Base-by-base conservation (phyloP, 2,329 filamentous ascomycete genomes). In the Phaeosphaeriaceae sp. region DNA sequence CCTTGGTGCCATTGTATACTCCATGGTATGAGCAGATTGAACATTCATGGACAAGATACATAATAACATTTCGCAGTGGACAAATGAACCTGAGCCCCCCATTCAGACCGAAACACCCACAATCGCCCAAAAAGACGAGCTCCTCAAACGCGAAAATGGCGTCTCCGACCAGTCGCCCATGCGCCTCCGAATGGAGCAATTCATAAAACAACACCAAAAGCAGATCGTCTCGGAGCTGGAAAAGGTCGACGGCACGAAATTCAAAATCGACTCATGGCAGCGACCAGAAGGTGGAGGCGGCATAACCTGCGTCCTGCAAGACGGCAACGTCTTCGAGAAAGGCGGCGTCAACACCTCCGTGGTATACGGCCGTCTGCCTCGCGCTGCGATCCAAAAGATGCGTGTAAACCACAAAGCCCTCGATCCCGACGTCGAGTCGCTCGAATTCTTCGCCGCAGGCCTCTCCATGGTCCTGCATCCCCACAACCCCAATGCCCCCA, bases 311-410 rank as follows among this genome's bases (percentile, higher is more conserved):
- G 93, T 99, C 41, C 83, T 99, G 19, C 95, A 99, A 78, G 93
- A 97, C 65, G 93, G 95, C 67, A 94, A 96, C 62, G 92, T 97
- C 51, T 99, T 99, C 72, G 95, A 99, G 79, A 99, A 99, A 81
- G 95, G 91, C 46, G 95, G 95, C 27, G 93, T 98, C 58, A 97
- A 96, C 73, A 93, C 94, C 72, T 96, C 91, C 56, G 88, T 98
- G 61, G 95, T 99, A 50, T 98, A 99, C 75, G 95, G 95, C 60
- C 91, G 89, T 48, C 85, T 99, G 1, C 93, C 93, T 33, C 90
- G 91, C 70, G 85, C 91, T 0, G 95, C 92, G 27, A 96, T 99
- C 66, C 86, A 73, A 40, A 74, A 76, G 50, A 98, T 99, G 95
- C 88, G 92, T 52, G 92, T 88, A 56, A 93, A 98, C 79, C 95